Conservation (phyloP, 2,329 filamentous ascomycete genomes). For the Aureobasidium subglaciale region DNA sequence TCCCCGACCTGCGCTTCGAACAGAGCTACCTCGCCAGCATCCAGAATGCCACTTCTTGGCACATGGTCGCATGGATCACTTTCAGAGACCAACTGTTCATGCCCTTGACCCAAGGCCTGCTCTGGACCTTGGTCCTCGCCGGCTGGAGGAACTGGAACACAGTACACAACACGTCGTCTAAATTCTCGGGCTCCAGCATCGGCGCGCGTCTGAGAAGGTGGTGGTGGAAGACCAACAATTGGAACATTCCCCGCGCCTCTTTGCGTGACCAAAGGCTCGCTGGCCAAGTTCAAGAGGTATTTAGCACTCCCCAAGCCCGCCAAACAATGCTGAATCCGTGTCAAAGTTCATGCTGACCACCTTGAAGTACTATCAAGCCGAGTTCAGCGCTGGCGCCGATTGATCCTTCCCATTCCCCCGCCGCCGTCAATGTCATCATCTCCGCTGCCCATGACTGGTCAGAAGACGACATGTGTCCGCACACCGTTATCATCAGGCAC, state of each 20-base stretch:
- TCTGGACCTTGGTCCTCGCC: conserved; percentile 78
- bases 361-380: conserved; percentile 19
- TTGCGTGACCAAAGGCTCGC: conserved; percentile 28
- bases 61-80: conserved; percentile 76
- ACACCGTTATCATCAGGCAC: not conserved
- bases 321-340: conserved; percentile 5
- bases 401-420: conserved; percentile 13
- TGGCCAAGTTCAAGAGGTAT: conserved; percentile 31
- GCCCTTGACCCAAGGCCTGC: conserved; percentile 75
- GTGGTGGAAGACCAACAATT: conserved; percentile 96
- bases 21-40: conserved; percentile 96
- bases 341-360: conserved; percentile 17
- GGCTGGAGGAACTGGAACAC: conserved; percentile 91
- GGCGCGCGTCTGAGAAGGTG: conserved; percentile 76
- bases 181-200: conserved; percentile 66
- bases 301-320: conserved; percentile 17
- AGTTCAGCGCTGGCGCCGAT: conserved; percentile 21
- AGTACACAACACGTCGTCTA: conserved; percentile 44
- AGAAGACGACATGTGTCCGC: not conserved
- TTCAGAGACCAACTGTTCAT: conserved; percentile 82
- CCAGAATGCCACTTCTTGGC: conserved; percentile 68
- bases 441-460: not conserved
- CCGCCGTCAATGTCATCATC: not conserved
- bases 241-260: conserved; percentile 54
- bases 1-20: conserved; percentile 85